Conservation (phyloP, 1,284 basidiomycete species). For the Ustilago vetiveriae region DNA sequence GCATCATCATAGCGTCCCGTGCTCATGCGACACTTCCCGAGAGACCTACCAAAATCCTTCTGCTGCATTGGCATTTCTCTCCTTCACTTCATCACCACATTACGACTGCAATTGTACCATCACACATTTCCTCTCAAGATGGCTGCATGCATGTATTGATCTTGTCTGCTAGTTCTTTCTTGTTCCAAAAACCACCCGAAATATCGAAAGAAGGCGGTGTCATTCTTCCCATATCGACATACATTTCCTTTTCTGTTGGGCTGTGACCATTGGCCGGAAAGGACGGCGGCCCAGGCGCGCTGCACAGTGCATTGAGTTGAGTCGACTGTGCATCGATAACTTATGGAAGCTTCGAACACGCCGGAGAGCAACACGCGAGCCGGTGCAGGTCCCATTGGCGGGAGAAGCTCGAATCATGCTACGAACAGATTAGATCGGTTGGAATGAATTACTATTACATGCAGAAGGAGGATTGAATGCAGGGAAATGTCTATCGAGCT, state of each 20-base stretch:
- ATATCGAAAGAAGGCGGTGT: conserved; percentile 54
- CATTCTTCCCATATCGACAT: conserved; percentile 6
- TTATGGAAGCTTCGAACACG: too few relatives aligned
- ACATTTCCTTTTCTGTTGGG: too few relatives aligned
- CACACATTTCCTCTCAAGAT: conserved; percentile 11
- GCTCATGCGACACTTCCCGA: conserved; percentile 3
- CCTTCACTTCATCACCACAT: conserved; percentile 4
- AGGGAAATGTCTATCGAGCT: too few relatives aligned
- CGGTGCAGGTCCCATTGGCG: too few relatives aligned
- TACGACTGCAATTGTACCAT: conserved; percentile 48
- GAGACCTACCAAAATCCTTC: conserved; percentile 9
- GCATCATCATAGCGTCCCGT: conserved; percentile 14
- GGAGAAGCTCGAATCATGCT: too few relatives aligned
- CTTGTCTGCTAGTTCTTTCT: conserved; percentile 5
- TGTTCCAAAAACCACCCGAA: conserved; percentile 28
- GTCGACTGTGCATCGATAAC: too few relatives aligned
- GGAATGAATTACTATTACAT: neutral
- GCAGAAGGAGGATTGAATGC: neutral
- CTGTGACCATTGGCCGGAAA: too few relatives aligned
- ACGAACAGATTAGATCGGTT: neutral
- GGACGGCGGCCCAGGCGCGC: too few relatives aligned
- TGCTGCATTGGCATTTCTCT: conserved; percentile 24
- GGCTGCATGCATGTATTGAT: neutral
- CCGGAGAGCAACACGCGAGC: too few relatives aligned
- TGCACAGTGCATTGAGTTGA: too few relatives aligned